These are phyloP conservation scores for Fusarium piperis DNA, from an alignment of 2,329 filamentous ascomycete genomes.

Conservation along the genomic window DNA sequence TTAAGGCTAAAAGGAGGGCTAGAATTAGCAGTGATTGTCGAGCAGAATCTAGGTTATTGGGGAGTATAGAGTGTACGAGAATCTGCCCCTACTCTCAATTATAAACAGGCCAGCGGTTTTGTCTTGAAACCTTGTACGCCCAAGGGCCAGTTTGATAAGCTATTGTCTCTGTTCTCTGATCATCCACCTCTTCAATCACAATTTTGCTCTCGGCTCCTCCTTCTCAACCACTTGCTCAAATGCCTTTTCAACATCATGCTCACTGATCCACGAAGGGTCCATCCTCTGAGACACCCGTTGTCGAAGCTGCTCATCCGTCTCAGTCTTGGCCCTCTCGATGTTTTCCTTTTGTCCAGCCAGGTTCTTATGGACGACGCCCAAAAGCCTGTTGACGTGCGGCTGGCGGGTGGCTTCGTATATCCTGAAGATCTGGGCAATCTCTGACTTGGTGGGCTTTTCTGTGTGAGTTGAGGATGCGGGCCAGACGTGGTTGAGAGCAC, in stretches of 20 bases:
- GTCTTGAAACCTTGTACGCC: not conserved
- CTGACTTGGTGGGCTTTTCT: slow-evolving; percentile 16
- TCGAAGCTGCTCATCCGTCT: slow-evolving; percentile 52
- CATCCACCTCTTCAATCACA: not conserved
- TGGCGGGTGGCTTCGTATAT: slow-evolving; percentile 56
- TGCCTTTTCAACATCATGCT: slow-evolving; percentile 55
- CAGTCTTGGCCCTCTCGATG: slow-evolving; percentile 26
- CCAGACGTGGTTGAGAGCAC: slow-evolving; percentile 51
- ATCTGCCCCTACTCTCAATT: not conserved
- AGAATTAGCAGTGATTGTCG: not conserved
- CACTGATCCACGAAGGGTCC: slow-evolving; percentile 56
- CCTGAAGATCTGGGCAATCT: slow-evolving; percentile 45
- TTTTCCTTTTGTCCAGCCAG: slow-evolving; percentile 13
- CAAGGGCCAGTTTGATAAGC: not conserved
- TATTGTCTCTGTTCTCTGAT: not conserved
- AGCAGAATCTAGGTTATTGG: not conserved
- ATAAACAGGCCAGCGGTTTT: not conserved
- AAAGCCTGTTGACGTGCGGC: slow-evolving; percentile 49
- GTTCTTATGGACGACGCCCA: slow-evolving; percentile 24
- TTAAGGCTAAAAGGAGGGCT: not conserved
- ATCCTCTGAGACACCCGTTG: slow-evolving; percentile 47
- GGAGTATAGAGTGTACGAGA: not conserved
- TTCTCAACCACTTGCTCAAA: slow-evolving; percentile 47
- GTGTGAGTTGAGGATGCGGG: slow-evolving; percentile 13
- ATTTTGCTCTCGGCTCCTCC: not conserved